Percentiles rank a stretch among this genome's conserved stretches.
These are phyloP conservation scores for Cryptosporidium tyzzeri DNA, from an alignment of 169 alveolate species.

Conservation along the genomic window DNA sequence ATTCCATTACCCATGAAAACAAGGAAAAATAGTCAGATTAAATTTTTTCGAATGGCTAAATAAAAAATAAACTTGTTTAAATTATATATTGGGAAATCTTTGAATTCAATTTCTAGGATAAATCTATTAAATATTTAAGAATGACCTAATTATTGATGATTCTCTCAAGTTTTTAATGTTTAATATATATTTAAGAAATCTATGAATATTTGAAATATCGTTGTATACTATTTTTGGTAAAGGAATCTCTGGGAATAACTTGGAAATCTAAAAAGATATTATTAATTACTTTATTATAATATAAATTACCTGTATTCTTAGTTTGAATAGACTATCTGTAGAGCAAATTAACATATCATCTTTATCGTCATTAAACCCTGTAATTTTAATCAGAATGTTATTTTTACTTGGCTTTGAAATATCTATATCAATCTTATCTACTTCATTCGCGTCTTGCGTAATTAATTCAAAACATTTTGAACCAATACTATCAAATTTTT, in stretches of 20 bases:
- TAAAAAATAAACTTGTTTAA: background rate
- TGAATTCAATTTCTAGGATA: background rate
- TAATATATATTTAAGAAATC: conserved; percentile 25
- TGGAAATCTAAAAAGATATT: conserved; percentile 17
- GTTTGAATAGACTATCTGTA: conserved; percentile 4
- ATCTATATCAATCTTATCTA: conserved; percentile 12
- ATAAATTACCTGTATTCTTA: conserved; percentile 55
- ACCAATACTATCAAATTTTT: conserved; percentile 9
- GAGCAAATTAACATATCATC: background rate
- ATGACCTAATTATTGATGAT: conserved; percentile 35
- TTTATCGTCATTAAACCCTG: background rate
- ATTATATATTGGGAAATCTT: background rate
- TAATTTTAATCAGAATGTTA: background rate
- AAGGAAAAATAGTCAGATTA: background rate
- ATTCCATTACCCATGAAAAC: background rate
- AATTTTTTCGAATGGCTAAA: background rate
- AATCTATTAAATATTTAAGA: conserved; percentile 3
- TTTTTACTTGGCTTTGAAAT: background rate
- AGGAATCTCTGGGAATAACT: conserved; percentile 56
- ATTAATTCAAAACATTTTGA: conserved; percentile 53
- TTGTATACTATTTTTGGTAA: conserved; percentile 18
- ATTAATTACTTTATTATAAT: background rate
- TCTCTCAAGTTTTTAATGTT: conserved; percentile 49
- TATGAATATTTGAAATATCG: background rate
- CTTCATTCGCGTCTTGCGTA: conserved; percentile 25